Evolutionary conservation across 306 rosid genomes (phyloP).

Genomic region (Glycine tomentella): DNA sequence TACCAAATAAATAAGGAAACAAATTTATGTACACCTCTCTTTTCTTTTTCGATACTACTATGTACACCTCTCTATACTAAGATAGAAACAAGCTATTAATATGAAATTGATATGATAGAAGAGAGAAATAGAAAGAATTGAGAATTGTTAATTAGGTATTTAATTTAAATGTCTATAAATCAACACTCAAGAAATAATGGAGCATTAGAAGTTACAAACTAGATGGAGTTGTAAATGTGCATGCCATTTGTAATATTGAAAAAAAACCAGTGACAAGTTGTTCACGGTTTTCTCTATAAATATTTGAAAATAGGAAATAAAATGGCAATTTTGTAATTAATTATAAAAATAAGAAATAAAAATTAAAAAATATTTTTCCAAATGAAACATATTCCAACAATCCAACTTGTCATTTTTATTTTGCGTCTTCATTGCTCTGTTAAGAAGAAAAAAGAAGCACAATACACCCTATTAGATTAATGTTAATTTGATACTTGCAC

Average conservation of each 20-base stretch:
- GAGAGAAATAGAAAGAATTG: too few relatives aligned
- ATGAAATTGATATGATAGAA: too few relatives aligned
- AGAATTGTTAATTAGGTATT: too few relatives aligned
- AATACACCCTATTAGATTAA: conserved; percentile 3
- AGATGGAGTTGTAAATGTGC: neutral
- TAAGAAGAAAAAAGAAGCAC: neutral
- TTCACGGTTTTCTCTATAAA: neutral
- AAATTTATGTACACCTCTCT: too few relatives aligned
- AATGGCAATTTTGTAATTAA: neutral
- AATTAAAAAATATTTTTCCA: neutral
- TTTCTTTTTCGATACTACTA: too few relatives aligned
- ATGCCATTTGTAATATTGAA: neutral
- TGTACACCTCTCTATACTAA: too few relatives aligned
- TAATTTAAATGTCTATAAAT: too few relatives aligned
- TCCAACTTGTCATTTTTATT: neutral
- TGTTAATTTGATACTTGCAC: conserved; percentile 41
- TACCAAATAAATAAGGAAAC: neutral
- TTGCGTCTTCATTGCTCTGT: neutral
- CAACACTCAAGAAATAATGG: neutral
- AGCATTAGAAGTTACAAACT: neutral
- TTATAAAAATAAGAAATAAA: neutral
- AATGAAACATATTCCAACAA: neutral
- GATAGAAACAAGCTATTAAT: too few relatives aligned
- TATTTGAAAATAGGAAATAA: neutral
- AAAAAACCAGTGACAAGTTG: neutral